Evolutionary conservation across 1,139 yeast species (phyloP).

Genomic region (Yamadazyma friedrichii): DNA sequence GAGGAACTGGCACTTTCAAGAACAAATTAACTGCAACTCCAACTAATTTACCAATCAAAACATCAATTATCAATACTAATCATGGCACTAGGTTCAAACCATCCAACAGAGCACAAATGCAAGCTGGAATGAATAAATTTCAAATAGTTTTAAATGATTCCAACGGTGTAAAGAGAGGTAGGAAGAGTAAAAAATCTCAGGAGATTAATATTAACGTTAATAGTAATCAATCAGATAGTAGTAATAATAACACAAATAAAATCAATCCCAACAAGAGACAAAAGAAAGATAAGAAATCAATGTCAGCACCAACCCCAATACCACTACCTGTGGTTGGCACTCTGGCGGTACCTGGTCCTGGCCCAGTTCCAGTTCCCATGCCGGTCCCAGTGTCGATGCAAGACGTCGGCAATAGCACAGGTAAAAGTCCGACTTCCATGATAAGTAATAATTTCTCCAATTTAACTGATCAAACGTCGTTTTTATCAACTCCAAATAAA

Average conservation of each 20-base stretch:
- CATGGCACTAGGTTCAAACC: slow-evolving; percentile 15
- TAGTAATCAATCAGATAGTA: too few species aligned
- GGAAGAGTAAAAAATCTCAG: slow-evolving; percentile 20
- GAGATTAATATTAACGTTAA: too few species aligned
- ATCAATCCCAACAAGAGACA: slow-evolving; percentile 5
- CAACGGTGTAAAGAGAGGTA: slow-evolving; percentile 38
- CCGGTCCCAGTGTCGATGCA: too few species aligned
- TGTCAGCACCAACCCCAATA: not conserved
- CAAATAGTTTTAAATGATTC: slow-evolving; percentile 55
- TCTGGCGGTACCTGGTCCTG: too few species aligned
- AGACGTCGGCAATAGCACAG: too few species aligned
- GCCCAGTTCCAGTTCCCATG: too few species aligned
- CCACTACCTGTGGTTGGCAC: not conserved
- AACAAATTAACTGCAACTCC: slow-evolving; percentile 6
- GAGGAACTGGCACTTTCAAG: not conserved
- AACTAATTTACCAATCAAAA: slow-evolving; percentile 10
- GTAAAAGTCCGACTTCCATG: slow-evolving; percentile 19
- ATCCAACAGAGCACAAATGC: slow-evolving; percentile 34
- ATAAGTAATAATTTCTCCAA: slow-evolving; percentile 24
- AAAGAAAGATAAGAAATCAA: slow-evolving; percentile 9
- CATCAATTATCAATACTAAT: slow-evolving; percentile 8
- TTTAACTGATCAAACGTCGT: slow-evolving; percentile 20
- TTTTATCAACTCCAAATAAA: slow-evolving; percentile 43
- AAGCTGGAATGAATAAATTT: slow-evolving; percentile 49
- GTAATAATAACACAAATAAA: too few species aligned